phyloP scores from a whole-genome alignment of 2,329 filamentous ascomycete species.

The Plectosphaerella sp. region DNA sequence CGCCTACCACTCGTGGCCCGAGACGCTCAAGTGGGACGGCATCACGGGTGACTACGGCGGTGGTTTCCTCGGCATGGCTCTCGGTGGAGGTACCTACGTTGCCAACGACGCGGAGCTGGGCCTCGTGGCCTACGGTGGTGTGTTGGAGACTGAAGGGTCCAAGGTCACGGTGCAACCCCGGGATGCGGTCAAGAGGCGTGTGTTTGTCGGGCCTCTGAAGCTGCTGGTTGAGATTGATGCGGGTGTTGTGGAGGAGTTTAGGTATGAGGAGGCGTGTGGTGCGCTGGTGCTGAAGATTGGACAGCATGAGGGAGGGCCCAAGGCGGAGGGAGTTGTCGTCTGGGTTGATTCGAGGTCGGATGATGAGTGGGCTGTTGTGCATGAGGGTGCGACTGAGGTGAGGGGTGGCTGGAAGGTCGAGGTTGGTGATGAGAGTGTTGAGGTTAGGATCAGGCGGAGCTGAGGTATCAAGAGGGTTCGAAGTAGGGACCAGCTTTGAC shows the following conservation, averaged over 20 bases:
- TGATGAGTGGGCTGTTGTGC: constrained; percentile 7
- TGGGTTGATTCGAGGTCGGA: constrained; percentile 28
- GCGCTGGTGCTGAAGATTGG: neutral
- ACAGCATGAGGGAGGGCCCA: constrained; percentile 6
- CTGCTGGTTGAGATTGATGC: constrained; percentile 36
- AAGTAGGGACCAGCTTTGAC: too few species aligned
- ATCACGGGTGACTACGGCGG: constrained; percentile 55
- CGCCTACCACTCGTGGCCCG: constrained; percentile 53
- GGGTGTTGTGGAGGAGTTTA: constrained; percentile 33
- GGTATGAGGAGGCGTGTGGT: constrained; percentile 17
- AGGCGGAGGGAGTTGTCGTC: constrained; percentile 21
- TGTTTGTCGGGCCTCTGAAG: constrained; percentile 43
- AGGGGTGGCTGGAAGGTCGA: constrained; percentile 15
- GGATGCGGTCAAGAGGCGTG: constrained; percentile 40
- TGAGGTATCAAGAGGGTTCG: neutral
- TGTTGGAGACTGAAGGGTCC: constrained; percentile 19
- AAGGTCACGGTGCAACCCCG: constrained; percentile 31
- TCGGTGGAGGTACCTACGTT: constrained; percentile 47
- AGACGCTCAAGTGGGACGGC: constrained; percentile 51
- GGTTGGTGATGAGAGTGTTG: neutral
- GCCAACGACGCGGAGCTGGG: constrained; percentile 38
- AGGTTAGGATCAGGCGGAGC: constrained; percentile 4
- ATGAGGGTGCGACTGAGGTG: neutral
- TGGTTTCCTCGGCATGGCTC: constrained; percentile 45
- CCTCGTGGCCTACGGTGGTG: constrained; percentile 45